Percentiles rank a stretch among this genome's conserved stretches.
These are phyloP conservation scores for Curvularia lunata DNA, from an alignment of 2,329 filamentous ascomycete species.

Conservation along the genomic window DNA sequence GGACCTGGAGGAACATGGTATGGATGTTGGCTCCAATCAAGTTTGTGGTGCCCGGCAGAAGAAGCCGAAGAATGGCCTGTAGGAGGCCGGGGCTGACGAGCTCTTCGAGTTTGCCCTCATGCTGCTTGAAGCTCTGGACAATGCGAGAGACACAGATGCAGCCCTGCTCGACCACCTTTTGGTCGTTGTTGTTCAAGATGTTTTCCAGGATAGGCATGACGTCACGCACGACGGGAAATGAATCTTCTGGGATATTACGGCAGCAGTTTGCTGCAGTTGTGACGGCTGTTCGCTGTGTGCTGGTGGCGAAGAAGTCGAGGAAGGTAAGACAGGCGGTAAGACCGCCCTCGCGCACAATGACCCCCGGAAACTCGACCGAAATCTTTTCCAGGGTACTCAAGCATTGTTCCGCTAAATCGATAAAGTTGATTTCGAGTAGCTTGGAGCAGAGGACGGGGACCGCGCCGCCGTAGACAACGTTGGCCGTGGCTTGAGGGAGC, in stretches of 20 bases:
- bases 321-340: conserved; percentile 95
- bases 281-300: conserved; percentile 94
- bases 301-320: conserved; percentile 96
- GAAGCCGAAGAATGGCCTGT: conserved; percentile 80
- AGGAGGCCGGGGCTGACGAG: conserved; percentile 88
- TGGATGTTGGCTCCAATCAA: conserved; percentile 93
- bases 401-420: conserved; percentile 95
- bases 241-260: conserved; percentile 92
- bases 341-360: conserved; percentile 94
- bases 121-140: conserved; percentile 94
- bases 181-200: conserved; percentile 89
- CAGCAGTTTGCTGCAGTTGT: conserved; percentile 98
- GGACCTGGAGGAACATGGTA: conserved; percentile 90
- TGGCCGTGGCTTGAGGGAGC: conserved; percentile 86
- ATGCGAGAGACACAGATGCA: conserved; percentile 95
- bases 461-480: conserved; percentile 96
- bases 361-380: conserved; percentile 91
- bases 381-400: conserved; percentile 97
- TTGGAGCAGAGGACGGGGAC: conserved; percentile 95
- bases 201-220: conserved; percentile 96
- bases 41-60: conserved; percentile 94
- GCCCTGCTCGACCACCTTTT: conserved; percentile 95
- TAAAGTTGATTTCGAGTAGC: conserved; percentile 93
- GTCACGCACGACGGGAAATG: conserved; percentile 87
- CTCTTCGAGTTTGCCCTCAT: conserved; percentile 86